phyloP scores from a whole-genome alignment of 805 yeast genomes.

The Candida broadrunensis region DNA sequence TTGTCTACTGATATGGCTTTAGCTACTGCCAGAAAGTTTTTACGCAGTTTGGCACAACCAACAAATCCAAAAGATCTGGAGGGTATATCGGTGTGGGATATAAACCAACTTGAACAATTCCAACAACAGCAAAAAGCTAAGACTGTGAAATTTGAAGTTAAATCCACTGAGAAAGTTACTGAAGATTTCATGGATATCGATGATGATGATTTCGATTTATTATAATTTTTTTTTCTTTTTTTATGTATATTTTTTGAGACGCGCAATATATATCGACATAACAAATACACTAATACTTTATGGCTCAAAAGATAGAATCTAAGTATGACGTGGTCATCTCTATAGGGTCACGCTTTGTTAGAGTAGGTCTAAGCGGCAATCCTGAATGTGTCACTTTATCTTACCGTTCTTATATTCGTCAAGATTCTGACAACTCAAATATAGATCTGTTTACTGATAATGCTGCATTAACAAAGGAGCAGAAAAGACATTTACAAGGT shows the following conservation, averaged over 20 bases:
- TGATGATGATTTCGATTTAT: conserved; percentile 42
- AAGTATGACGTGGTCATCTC: not conserved
- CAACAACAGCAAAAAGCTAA: conserved; percentile 45
- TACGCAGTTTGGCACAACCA: conserved; percentile 94
- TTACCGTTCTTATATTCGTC: no score
- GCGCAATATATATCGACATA: not conserved
- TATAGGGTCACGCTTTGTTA: not conserved
- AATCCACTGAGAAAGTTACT: conserved; percentile 14
- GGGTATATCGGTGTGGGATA: conserved; percentile 91
- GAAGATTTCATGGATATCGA: conserved; percentile 44
- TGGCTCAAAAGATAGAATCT: not conserved
- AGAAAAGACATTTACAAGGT: conserved; percentile 6
- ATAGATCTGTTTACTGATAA: conserved; percentile 8
- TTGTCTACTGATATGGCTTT: conserved; percentile 97
- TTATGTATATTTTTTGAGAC: not conserved
- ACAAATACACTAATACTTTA: no score
- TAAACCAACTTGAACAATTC: conserved; percentile 57
- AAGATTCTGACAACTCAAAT: no score
- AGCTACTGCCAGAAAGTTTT: conserved; percentile 88
- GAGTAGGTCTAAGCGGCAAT: not conserved
- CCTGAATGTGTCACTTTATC: not conserved
- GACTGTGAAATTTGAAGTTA: conserved; percentile 16
- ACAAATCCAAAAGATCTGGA: conserved; percentile 85
- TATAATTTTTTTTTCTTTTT: conserved; percentile 7
- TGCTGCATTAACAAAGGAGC: conserved; percentile 14